Conservation (phyloP, 2,329 filamentous ascomycete genomes). For the Parastagonospora avenae region DNA sequence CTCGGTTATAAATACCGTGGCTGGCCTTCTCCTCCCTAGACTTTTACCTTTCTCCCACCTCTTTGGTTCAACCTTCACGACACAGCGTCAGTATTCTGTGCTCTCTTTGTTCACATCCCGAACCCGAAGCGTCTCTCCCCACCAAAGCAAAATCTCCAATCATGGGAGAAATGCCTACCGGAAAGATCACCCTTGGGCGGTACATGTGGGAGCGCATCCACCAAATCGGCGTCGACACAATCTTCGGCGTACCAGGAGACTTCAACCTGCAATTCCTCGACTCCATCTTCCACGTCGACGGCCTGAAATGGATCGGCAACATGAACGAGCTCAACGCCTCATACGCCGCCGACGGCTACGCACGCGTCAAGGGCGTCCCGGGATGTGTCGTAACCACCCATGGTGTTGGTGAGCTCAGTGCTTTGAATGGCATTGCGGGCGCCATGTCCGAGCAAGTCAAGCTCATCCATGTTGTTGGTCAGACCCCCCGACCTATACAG, state of each 20-base stretch:
- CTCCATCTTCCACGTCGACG: slow-evolving; percentile 47
- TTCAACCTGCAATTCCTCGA: slow-evolving; percentile 55
- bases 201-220: slow-evolving; percentile 52
- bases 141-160: not conserved
- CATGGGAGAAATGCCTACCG: slow-evolving; percentile 14
- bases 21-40: no score
- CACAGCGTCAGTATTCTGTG: no score
- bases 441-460: slow-evolving; percentile 52
- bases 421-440: slow-evolving; percentile 53
- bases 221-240: slow-evolving; percentile 48
- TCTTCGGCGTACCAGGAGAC: slow-evolving; percentile 53
- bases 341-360: slow-evolving; percentile 64
- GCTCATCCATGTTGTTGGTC: slow-evolving; percentile 54
- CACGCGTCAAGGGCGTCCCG: slow-evolving; percentile 58
- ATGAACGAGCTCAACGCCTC: slow-evolving; percentile 64
- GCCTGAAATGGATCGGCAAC: slow-evolving; percentile 56
- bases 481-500: slow-evolving; percentile 51
- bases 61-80: no score
- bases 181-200: slow-evolving; percentile 47
- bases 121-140: no score
- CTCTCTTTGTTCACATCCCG: no score
- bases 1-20: no score
- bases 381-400: slow-evolving; percentile 63
- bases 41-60: no score
- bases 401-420: slow-evolving; percentile 60